Evolutionary conservation across 2,329 filamentous ascomycete species (phyloP).

Genomic region (Phialemoniopsis sp.): DNA sequence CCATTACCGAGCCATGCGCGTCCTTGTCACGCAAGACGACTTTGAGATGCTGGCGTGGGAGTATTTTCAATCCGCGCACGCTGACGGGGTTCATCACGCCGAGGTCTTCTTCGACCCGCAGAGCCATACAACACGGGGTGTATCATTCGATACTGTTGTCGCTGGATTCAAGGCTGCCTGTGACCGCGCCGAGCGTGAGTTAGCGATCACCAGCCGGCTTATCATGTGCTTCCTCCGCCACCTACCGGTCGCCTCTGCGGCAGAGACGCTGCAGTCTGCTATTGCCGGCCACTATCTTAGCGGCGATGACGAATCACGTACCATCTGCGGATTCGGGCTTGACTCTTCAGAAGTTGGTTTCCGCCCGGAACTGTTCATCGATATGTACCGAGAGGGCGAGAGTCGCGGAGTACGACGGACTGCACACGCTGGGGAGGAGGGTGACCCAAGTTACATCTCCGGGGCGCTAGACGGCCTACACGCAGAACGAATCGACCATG

Average conservation of each 20-base stretch:
- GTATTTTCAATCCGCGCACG: conserved; percentile 63
- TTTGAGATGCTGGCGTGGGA: conserved; percentile 69
- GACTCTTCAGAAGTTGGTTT: conserved; percentile 59
- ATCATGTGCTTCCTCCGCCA: conserved; percentile 73
- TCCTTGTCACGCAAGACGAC: conserved; percentile 60
- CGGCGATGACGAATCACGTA: conserved; percentile 17
- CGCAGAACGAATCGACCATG: conserved; percentile 70
- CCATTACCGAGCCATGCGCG: conserved; percentile 74
- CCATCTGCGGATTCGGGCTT: conserved; percentile 61
- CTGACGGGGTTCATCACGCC: conserved; percentile 64
- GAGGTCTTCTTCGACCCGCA: conserved; percentile 83
- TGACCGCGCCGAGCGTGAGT: conserved; percentile 52
- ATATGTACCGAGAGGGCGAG: conserved; percentile 30
- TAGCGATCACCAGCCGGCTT: conserved; percentile 61
- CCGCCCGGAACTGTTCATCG: conserved; percentile 39
- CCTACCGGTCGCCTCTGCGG: conserved; percentile 56
- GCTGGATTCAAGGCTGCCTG: conserved; percentile 59
- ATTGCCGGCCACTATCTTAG: conserved; percentile 7
- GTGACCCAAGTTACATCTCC: conserved; percentile 61
- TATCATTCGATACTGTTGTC: conserved; percentile 61
- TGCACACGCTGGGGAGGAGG: conserved; percentile 74
- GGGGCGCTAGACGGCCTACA: conserved; percentile 58
- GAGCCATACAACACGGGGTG: conserved; percentile 61
- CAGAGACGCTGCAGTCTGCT: conserved; percentile 38
- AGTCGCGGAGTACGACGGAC: conserved; percentile 58